Evolutionary conservation across 768 basidiomycete genomes (phyloP), one percentile per base, ranked within the genome.

Genomic region (Termitomyces sp.): DNA sequence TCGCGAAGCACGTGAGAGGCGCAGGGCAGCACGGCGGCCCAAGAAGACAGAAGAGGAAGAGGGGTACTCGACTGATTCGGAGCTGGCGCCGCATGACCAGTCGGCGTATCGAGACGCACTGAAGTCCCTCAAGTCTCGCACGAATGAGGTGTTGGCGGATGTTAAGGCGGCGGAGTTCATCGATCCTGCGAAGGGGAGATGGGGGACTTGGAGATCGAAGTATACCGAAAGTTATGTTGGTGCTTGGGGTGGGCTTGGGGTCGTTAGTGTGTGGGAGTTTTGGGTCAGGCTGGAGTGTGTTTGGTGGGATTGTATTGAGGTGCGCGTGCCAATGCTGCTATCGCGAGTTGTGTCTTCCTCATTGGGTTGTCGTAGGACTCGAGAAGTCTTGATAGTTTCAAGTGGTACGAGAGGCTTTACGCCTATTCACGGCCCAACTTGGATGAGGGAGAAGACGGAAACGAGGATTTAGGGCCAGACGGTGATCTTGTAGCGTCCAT

Each of bases 191-290:
- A 79, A 82, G 57, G 94, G 93, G 0, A 70, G 70, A 45, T 83
- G 70, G 89, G 78, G 51, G 69, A 78, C 69, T 63, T 98, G 95
- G 95, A 78, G 93, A 55, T 78, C 82, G 60, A 80, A 78, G 61
- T 93, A 88, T 64, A 77, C 77, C 6, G 95, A 98, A 61, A 93
- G 82, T 59, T 98, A 96, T 73, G 75, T 80, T 2, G 87, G 89
- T 41, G 95, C 95, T 4, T 98, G 91, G 93, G 95, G 95, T 49
- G 91, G 94, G 4, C 75, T 95, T 55, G 93, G 88, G 0, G 80
- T 94, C 45, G 86, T 95, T 1, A 87, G 87, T 52, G 91, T 91
- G 50, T 96, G 94, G 93, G 94, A 95, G 71, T 96, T 95, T 70
- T 95, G 93, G 92, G 85, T 85, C n/a, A 78, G 93, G 57, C 75